Evolutionary conservation across 345 rosid species (phyloP).

Genomic region (Murraya koenigii): DNA sequence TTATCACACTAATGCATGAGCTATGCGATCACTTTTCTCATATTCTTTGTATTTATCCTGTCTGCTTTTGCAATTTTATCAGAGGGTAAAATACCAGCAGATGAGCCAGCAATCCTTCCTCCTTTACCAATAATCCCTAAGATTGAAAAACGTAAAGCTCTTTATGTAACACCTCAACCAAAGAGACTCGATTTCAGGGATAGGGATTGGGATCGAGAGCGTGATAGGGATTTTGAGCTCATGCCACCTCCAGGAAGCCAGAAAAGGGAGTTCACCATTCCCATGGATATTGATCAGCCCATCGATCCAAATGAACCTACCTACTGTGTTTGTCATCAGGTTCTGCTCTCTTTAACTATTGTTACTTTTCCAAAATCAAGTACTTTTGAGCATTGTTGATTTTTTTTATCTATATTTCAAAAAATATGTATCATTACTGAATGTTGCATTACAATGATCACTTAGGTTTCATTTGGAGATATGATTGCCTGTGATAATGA

Average conservation of each 20-base stretch:
- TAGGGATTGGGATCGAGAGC: slow-evolving; percentile 87
- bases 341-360: slow-evolving; percentile 26
- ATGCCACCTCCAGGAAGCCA: slow-evolving; percentile 99
- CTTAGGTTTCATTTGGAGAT: slow-evolving; percentile 95
- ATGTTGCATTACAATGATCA: slow-evolving; percentile 5
- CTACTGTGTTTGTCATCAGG: slow-evolving; percentile 99
- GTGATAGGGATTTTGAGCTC: slow-evolving; percentile 92
- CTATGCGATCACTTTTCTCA: slow-evolving; percentile 13
- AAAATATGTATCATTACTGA: slow-evolving; percentile 13
- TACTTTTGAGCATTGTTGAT: slow-evolving; percentile 5
- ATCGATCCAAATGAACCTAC: slow-evolving; percentile 99
- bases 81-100: slow-evolving; percentile 92
- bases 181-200: slow-evolving; percentile 80
- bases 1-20: slow-evolving; percentile 5
- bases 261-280: slow-evolving; percentile 58
- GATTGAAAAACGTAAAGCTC: slow-evolving; percentile 65
- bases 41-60: slow-evolving; percentile 13
- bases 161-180: slow-evolving; percentile 70
- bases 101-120: slow-evolving; percentile 88
- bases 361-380: slow-evolving; percentile 1
- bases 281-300: slow-evolving; percentile 77
- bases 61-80: slow-evolving; percentile 20
- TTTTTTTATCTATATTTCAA: background rate
- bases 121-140: slow-evolving; percentile 78
- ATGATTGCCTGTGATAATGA: slow-evolving; percentile 99